Base-by-base conservation (phyloP, 148 eudicot species). In the Persicaria maculosa region DNA sequence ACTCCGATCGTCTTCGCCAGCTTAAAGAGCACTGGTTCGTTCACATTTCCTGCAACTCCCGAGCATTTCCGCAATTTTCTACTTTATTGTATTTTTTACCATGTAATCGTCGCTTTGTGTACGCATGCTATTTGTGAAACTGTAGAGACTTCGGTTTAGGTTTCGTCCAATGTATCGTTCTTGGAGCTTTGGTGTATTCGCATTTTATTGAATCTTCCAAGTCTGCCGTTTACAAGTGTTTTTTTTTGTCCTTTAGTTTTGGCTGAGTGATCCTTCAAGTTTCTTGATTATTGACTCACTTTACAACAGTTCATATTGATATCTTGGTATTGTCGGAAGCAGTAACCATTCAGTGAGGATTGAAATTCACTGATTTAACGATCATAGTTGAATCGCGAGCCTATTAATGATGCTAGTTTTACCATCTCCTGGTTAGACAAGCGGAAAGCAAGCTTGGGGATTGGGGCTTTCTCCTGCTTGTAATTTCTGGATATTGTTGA, bases 21-120 rank as follows among this genome's bases (percentile, higher is more conserved):
- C 87, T 83, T 55, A 89, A 91, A 83, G 95, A 93, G 71, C 80
- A 80, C 64, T 93, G 98, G 97, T 93, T 22, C 68, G 72, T 43
- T 73, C 17, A 6, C 68, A 19, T 44, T 58, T 54, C 44, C 8
- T 45, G 17, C 44, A 11, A 64, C 69, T 64, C 69, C 69, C n/a
- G 69, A 36, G 44, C 7, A 64, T 64, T 64, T 44, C 69, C n/a
- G 0, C 9, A 40, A 40, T 65, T 65, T 65, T 40, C 46, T 9
- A 65, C 47, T 65, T 62, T 40, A 52, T 58, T 19, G 1, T 14
- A 16, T 52, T 52, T 52, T 52, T 55, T 5, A 20, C 22, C 20
- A 22, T 9, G 22, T 16, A 25, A 4, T 25, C 4, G 14, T 22
- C 44, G 40, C 4, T 31, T 61, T 22, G 40, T 62, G 12, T 62